Evolutionary conservation across 495 filamentous ascomycete genomes (phyloP), one percentile per base, ranked within the genome.

Genomic region (Jackrogersella multiformis): DNA sequence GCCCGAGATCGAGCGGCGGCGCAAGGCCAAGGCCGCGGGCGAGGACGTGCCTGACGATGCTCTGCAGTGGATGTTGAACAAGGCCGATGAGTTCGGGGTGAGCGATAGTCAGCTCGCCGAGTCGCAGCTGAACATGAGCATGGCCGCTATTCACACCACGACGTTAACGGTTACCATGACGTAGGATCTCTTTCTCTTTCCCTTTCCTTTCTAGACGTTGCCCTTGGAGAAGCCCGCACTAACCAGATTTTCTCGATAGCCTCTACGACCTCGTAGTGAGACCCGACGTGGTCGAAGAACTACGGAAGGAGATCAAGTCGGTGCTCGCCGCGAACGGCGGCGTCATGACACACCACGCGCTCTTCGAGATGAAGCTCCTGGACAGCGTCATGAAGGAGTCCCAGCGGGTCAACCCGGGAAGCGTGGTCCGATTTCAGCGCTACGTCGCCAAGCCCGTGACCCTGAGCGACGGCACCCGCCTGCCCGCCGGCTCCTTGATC

Each of bases 51-150:
- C 76, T 0, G 69, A 77, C 39, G 78, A 80, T 56, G 71, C 77
- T 48, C 63, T 82, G 34, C 74, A 79, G 64, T 81, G 79, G 80
- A 34, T 81, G 39, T 70, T 81, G 55, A 69, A 75, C 42, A 64
- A 69, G 64, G 58, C 46, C 15, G 66, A 54, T 21, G 61, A 63
- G 52, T 7, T 56, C 30, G 51, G 60, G 6, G n/a, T 64, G 42
- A 62, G 16, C n/a, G 69, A 66, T 15, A 57, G 69, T 16, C 65
- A 66, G 0, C 46, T 79, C 12, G 80, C 79, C 2, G 71, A 73
- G 20, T 35, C 70, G 9, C 79, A 81, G 58, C 74, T 82, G 7
- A 66, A 54, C 10, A 42, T 75, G 15, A 71, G 62, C 38, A 65
- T 74, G 67, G 75, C 75, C 4, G 66, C 75, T 34, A 77, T 77